Base-by-base conservation (phyloP, 805 yeast species). In the Metschnikowia proteae region DNA sequence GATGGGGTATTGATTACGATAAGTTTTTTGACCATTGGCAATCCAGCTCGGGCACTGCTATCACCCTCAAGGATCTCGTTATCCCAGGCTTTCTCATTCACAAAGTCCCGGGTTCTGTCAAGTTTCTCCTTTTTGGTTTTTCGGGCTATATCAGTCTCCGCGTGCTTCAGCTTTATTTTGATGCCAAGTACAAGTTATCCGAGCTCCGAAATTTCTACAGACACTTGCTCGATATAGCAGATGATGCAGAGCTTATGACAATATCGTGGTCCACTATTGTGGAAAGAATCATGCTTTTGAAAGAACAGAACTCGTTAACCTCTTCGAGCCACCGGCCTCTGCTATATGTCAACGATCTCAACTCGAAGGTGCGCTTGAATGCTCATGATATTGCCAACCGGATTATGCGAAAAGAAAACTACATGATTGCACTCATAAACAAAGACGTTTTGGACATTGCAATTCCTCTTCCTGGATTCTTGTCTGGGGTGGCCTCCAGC, bases 321-420 rank as follows among this genome's bases (percentile, higher is more conserved):
- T 75, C 85, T 0, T 60, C 67, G 29, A 57, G 56, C 33, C 54
- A 56, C 26, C 46, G 56, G 9, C 59, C 65, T 8, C 60, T 57
- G 5, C 67, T 66, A 44, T 63, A 60, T 50, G 52, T 62, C 45
- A 69, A 67, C 53, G 91, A 86, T 60, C 73, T 82, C 50, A 83
- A 80, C 51, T 82, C 90, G 1, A 86, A 86, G 59, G 80, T 82
- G 45, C 74, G 91, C 54, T 75, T 94, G 46, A 92, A 88, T 60
- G 96, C 98, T 3, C 97, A 91, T 64, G 94, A 86, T 59, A 88
- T 94, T 45, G 98, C 97, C 10, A 95, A 94, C 62, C 74, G 99
- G 50, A 86, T 94, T 48, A 91, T 94, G 99, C 75, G 99, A 51
- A 88, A 84, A 56, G 99, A 94, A 52, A 94, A 94, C 62, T 94